Base-by-base conservation (phyloP, 2,329 filamentous ascomycete genomes). In the Sarocladium strictum region DNA sequence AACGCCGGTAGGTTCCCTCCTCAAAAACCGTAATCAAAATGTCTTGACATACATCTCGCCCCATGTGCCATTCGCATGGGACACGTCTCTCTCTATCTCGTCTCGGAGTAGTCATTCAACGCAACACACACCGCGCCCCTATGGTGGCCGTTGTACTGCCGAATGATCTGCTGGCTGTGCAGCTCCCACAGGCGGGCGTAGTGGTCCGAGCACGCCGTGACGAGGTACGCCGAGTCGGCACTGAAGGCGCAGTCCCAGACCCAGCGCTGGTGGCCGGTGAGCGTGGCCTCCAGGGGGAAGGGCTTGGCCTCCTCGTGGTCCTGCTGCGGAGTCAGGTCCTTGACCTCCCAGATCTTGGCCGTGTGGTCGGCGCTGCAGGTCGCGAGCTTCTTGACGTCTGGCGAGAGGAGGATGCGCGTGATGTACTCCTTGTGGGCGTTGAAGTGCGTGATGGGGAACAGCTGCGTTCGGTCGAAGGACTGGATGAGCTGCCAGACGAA, bases 231-330 rank as follows among this genome's bases (percentile, higher is more conserved):
- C 32, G 87, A 92, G 68, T 97, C 92, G 24, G 92, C 92, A 58
- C 88, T 93, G 72, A 97, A 97, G 1, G 92, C 92, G 65, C 92
- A 97, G 69, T 97, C 92, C 92, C 92, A 97, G 1, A 97, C 92
- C 92, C 92, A 97, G 54, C 92, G 85, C 72, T 97, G 92, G 71
- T 97, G 92, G 54, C 89, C 90, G 21, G 88, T 88, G 1, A 97
- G 81, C 1, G 90, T 95, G 2, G 90, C 91, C 70, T 96, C 89
- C 19, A 96, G 81, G 10, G 86, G 87, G 62, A 89, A 94, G 40
- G 77, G 86, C 68, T 78, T 81, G 9, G 77, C 70, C 47, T 73
- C 69, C 21, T 60, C 54, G n/a, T 63, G 58, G 40, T 57, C 61
- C 41, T 55, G 60, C 54, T 50, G 57, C 14, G 77, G 75, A 49